Evolutionary conservation across 2,329 filamentous ascomycete species (phyloP).

Genomic region (Botrytis paeoniae): DNA sequence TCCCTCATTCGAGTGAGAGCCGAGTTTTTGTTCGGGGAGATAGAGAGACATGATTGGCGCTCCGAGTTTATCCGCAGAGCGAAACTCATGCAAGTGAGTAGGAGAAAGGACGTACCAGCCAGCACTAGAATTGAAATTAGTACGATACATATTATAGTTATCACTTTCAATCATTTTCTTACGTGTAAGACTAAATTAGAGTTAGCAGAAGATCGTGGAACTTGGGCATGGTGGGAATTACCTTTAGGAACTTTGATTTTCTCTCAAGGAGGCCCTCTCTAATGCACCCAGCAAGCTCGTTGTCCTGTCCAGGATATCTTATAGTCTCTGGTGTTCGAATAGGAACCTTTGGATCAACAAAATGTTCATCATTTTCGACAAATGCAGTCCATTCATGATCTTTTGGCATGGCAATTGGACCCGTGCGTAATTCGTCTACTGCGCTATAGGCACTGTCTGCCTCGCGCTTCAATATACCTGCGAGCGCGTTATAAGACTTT

Average conservation of each 20-base stretch:
- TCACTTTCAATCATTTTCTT: background rate
- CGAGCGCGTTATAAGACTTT: slow-evolving; percentile 93
- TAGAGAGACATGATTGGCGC: slow-evolving; percentile 95
- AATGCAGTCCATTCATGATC: slow-evolving; percentile 86
- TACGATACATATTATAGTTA: background rate
- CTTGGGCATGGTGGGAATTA: background rate
- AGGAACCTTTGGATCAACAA: slow-evolving; percentile 80
- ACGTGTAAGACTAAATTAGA: slow-evolving; percentile 39
- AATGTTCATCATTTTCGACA: slow-evolving; percentile 75
- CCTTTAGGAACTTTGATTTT: slow-evolving; percentile 87
- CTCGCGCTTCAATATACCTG: slow-evolving; percentile 86
- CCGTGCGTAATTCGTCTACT: slow-evolving; percentile 76
- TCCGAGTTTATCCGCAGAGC: slow-evolving; percentile 90
- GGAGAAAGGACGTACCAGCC: slow-evolving; percentile 85
- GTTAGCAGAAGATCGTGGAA: slow-evolving; percentile 1
- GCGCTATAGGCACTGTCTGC: slow-evolving; percentile 76
- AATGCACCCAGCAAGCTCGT: slow-evolving; percentile 75
- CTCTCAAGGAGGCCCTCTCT: slow-evolving; percentile 88
- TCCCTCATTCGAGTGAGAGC: slow-evolving; percentile 78
- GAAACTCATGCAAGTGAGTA: slow-evolving; percentile 97
- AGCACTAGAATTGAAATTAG: slow-evolving; percentile 13
- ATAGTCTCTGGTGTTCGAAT: slow-evolving; percentile 78
- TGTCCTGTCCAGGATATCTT: slow-evolving; percentile 86
- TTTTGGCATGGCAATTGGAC: slow-evolving; percentile 89
- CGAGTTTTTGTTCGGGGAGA: slow-evolving; percentile 90